Base-by-base conservation (phyloP, 2,329 filamentous ascomycete genomes). In the Dothideomycetidae sp. region DNA sequence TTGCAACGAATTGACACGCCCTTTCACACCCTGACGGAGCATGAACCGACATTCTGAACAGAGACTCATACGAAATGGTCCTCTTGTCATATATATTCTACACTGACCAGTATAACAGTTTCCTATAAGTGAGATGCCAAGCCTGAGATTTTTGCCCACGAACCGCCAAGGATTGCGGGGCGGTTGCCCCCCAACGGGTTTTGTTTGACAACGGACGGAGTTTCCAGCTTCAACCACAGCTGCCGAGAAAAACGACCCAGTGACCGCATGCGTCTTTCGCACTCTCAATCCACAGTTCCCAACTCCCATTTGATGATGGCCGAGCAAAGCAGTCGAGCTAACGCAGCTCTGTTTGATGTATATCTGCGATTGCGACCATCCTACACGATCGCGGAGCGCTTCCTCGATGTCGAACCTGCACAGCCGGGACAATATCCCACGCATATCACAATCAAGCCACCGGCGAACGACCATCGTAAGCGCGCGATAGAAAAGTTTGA, bases 401-500 rank as follows among this genome's bases (percentile, higher is more conserved):
- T 90, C 55, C 67, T 96, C 31, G 71, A 75, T 5, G 81, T 94
- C 35, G 86, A 93, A 54, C 53, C 57, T 13, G 49, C 50, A 17
- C 50, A 49, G 28, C 52, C 54, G 13, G 47, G 50, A 17, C 47
- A 51, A 33, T 53, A 57, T 32, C 58, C 64, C 2, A 67, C 63
- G 11, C 65, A 69, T 48, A 66, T 70, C 46, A 69, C 65, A 5
- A 66, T 68, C 48, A 60, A 62, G 36, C 63, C 66, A 5, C 85
- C 86, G 1, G 81, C 84, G 2, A 81, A 76, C 44, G 88, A 94
- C 43, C 71, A 75, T 44, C 73, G 88, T 40, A 82, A 88, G 48
- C 75, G 86, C 31, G 85, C 86, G 1, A 75, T 94, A 23, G 90
- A 98, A 58, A 84, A 81, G 54, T 98, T 96, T 55, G 82, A 78